Evolutionary conservation across 1,139 yeast genomes (phyloP).

Genomic region (Candida glucosophila): DNA sequence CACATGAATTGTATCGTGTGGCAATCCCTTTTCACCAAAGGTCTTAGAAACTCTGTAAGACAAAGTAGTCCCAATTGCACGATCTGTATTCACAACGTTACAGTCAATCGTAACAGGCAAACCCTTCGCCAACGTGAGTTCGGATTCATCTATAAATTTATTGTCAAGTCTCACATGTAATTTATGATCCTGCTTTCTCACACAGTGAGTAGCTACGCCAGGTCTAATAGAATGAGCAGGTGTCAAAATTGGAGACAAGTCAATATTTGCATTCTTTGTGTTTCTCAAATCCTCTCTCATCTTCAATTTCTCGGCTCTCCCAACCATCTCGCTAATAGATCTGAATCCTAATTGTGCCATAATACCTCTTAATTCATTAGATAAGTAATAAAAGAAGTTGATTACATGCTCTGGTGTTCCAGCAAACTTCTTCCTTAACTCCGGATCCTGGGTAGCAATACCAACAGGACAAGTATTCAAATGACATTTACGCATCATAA

Average conservation of each 20-base stretch:
- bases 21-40: slow-evolving; percentile 89
- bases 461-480: slow-evolving; percentile 95
- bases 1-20: slow-evolving; percentile 93
- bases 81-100: slow-evolving; percentile 89
- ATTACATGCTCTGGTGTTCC: slow-evolving; percentile 99
- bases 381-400: slow-evolving; percentile 90
- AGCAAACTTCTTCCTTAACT: slow-evolving; percentile 78
- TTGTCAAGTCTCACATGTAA: slow-evolving; percentile 90
- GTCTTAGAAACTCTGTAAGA: slow-evolving; percentile 89
- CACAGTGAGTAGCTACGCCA: slow-evolving; percentile 93
- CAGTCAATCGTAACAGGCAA: slow-evolving; percentile 91
- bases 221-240: slow-evolving; percentile 97
- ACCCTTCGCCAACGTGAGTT: slow-evolving; percentile 86
- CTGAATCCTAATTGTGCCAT: slow-evolving; percentile 96
- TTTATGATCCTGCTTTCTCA: slow-evolving; percentile 90
- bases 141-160: slow-evolving; percentile 93
- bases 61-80: slow-evolving; percentile 90
- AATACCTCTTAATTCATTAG: slow-evolving; percentile 83
- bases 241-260: slow-evolving; percentile 84
- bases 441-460: slow-evolving; percentile 97
- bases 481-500: slow-evolving; percentile 93
- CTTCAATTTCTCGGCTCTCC: slow-evolving; percentile 82
- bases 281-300: slow-evolving; percentile 82
- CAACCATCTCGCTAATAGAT: slow-evolving; percentile 95
- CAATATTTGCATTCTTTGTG: slow-evolving; percentile 87